Base-by-base conservation (phyloP, 2,329 filamentous ascomycete genomes). In the Colletotrichum tropicale region DNA sequence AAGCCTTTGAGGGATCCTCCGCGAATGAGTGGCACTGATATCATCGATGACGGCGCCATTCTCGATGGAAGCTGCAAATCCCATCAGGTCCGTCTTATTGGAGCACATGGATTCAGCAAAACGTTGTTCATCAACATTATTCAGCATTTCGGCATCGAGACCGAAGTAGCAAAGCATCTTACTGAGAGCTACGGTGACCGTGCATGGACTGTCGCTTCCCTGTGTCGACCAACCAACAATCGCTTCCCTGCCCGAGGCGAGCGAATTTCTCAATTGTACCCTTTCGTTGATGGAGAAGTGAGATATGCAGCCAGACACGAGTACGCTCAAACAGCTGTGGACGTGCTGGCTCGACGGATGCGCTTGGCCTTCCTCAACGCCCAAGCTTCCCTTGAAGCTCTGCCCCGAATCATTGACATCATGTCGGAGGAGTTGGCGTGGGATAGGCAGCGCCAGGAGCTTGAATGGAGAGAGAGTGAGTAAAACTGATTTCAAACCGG, bases 111-210 rank as follows among this genome's bases (percentile, higher is more conserved):
- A 70, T 98, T 93, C 87, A 96, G 93, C 84, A 96, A 96, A 85
- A 90, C 96, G 3, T 92, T 98, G 28, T 98, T 98, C 87, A 98
- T 98, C 88, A 96, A 96, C 85, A 88, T 98, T 43, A 97, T 98
- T 82, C 96, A 98, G 85, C 95, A 98, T 86, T 98, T 95, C 82
- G 95, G 95, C 77, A 87, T 98, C 72, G 96, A 98, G 85, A 98
- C 95, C 21, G 95, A 98, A 80, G 95, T 98, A 24, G 96, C 96
- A 60, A 94, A 95, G 86, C 96, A 98, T 85, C 89, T 98, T 38
- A 94, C 94, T 16, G 91, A 94, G 81, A 94, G 95, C 72, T 98
- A 98, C 83, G 96, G 96, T 79, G 96, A 98, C 85, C 92, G 96
- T 74, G 95, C 96, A 24, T 98, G 96, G 96, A 94, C 94, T 18